Base-by-base conservation (phyloP, 2,329 filamentous ascomycete species). In the Ophiocordyceps camponoti-floridani region DNA sequence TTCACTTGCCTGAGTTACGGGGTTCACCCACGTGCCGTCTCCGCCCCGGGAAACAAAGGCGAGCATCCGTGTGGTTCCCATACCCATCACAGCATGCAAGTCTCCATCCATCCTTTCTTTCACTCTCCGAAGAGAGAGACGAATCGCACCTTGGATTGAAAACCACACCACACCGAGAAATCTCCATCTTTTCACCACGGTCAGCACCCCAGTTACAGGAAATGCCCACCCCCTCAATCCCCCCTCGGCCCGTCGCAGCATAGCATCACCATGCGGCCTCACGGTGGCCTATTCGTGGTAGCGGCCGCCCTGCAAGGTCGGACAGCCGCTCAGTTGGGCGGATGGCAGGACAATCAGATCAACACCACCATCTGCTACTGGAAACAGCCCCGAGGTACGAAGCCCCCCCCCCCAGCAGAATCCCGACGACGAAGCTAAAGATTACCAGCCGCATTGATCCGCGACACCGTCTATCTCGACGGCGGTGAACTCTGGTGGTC, bases 381-480 rank as follows among this genome's bases (percentile, higher is more conserved):
- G 79, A 44, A 55, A 43, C 60, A 65, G 51, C 61, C 62, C 13
- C 60, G 66, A 62, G 65, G 66, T 66, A 23, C 23, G 23, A 23
- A 23, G 5, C 23, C 23, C 23, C 23, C 23, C 23, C 5, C 23
- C 23, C 23, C 53, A 35, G 38, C 26, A 11, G 41, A 18, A n/a
- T n/a, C 11, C 8, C 13, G 12, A 10, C 26, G 6, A 14, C 7
- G 35, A 40, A 26, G 28, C 9, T 19, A 18, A 6, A 1, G 3
- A 6, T 38, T 1, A 2, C 26, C 51, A 79, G 77, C 68, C 48
- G 69, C 70, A 35, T 59, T 77, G 3, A 59, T 82, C 33, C 69
- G 69, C 40, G 76, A 83, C 51, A 77, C 69, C 2, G 60, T 82
- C 14, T 83, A 80, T 53, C 57, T 84, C 19, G 78, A 84, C 54